Evolutionary conservation across 768 basidiomycete species (phyloP).

Genomic region (Exidia glandulosa): DNA sequence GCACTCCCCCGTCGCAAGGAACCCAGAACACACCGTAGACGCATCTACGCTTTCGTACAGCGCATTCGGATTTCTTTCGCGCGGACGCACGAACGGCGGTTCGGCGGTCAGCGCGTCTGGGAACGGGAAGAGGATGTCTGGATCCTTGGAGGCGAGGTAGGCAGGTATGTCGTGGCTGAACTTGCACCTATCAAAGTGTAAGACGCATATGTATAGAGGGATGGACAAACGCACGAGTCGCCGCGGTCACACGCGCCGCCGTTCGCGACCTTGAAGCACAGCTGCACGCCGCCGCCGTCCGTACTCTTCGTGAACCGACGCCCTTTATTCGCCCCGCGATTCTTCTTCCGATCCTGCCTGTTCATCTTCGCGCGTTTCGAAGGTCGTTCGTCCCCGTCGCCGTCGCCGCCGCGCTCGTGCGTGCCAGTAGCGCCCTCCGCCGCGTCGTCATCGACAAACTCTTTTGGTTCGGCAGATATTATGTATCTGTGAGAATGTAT

Average conservation of each 20-base stretch:
- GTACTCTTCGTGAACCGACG: conserved; percentile 61
- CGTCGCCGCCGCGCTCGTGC: conserved; percentile 6
- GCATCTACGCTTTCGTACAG: conserved; percentile 33
- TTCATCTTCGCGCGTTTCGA: conserved; percentile 27
- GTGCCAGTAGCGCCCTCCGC: conserved; percentile 48
- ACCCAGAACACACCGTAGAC: conserved; percentile 53
- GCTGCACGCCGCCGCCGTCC: conserved; percentile 67
- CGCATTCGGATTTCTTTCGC: conserved; percentile 13
- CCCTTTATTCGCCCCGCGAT: conserved; percentile 74
- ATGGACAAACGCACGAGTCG: conserved; percentile 34
- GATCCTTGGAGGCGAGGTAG: conserved; percentile 68
- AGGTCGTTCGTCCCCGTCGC: conserved; percentile 12
- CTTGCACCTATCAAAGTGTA: conserved; percentile 44
- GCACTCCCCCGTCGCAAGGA: conserved; percentile 60
- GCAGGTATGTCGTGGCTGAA: conserved; percentile 65
- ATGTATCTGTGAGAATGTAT: conserved; percentile 25
- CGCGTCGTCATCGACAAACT: conserved; percentile 41
- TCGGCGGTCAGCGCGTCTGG: conserved; percentile 29
- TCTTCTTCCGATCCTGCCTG: conserved; percentile 62
- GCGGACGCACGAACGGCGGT: conserved; percentile 39
- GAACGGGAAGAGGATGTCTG: conserved; percentile 55
- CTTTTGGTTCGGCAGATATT: conserved; percentile 16
- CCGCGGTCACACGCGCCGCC: conserved; percentile 64
- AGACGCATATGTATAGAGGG: background rate
- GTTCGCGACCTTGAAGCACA: conserved; percentile 73